Conservation (phyloP, 169 alveolate species). For the Cryptosporidium felis region DNA sequence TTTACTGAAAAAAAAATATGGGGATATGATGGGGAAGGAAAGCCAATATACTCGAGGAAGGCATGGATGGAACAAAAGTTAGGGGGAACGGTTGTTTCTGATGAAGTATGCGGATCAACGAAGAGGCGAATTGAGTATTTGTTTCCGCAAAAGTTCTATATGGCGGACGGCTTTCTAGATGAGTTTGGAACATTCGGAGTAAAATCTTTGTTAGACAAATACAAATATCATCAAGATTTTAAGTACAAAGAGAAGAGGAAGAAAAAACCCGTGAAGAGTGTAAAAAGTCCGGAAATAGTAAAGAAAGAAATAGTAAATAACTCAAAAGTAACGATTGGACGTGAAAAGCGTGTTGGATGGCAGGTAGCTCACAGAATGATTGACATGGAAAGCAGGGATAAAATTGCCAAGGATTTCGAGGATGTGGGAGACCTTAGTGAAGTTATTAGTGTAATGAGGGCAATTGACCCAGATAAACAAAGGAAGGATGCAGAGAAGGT, state of each 20-base stretch:
- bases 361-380: constrained; percentile 6
- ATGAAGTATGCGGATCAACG: background rate
- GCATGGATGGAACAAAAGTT: constrained; percentile 24
- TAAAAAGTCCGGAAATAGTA: constrained; percentile 28
- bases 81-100: background rate
- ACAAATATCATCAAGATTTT: background rate
- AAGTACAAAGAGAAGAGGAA: constrained; percentile 4
- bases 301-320: background rate
- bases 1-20: constrained; percentile 31
- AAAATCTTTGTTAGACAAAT: constrained; percentile 35
- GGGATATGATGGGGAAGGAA: constrained; percentile 61
- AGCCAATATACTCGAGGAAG: constrained; percentile 23
- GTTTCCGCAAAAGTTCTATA: constrained; percentile 24
- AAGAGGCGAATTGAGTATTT: background rate
- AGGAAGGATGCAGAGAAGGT: constrained; percentile 46
- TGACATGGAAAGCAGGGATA: constrained; percentile 1
- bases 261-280: background rate
- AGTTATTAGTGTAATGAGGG: background rate
- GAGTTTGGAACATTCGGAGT: constrained; percentile 28
- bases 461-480: background rate
- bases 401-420: constrained; percentile 17
- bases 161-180: constrained; percentile 40
- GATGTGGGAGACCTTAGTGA: constrained; percentile 48
- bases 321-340: background rate
- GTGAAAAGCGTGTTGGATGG: constrained; percentile 20